Conservation (phyloP, 441 rosid species). For the Monsonia emarginata region DNA sequence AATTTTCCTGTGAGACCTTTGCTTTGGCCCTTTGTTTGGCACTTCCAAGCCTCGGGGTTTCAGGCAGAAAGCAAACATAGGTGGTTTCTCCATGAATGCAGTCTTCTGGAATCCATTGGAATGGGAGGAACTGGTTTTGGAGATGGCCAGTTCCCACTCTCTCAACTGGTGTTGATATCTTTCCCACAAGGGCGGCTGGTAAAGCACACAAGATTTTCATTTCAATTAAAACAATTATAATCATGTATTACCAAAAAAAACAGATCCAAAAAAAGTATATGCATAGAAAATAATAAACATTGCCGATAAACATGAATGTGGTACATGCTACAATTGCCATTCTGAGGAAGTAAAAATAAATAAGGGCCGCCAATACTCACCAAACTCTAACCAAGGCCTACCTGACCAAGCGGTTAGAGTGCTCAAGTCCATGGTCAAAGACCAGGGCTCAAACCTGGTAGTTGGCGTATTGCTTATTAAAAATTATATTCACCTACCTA, state of each 20-base stretch:
- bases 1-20: slow-evolving; percentile 59
- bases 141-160: slow-evolving; percentile 64
- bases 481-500: background rate
- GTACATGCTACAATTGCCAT: background rate
- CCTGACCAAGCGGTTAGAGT: too few relatives aligned
- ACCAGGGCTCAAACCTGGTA: too few relatives aligned
- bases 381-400: too few relatives aligned
- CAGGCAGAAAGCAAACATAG: slow-evolving; percentile 89
- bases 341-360: background rate
- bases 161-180: slow-evolving; percentile 62
- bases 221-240: background rate
- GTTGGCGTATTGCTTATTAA: too few relatives aligned
- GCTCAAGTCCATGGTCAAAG: too few relatives aligned
- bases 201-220: slow-evolving; percentile 10
- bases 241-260: background rate
- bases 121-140: slow-evolving; percentile 29
- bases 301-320: background rate
- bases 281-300: background rate
- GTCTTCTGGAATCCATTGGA: slow-evolving; percentile 44
- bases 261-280: background rate
- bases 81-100: slow-evolving; percentile 55
- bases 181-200: slow-evolving; percentile 86
- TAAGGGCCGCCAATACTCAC: background rate
- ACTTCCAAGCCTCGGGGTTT: slow-evolving; percentile 95
- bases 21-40: slow-evolving; percentile 78